Evolutionary conservation across 2,329 filamentous ascomycete genomes (phyloP).

Genomic region (Botrytis tulipae): DNA sequence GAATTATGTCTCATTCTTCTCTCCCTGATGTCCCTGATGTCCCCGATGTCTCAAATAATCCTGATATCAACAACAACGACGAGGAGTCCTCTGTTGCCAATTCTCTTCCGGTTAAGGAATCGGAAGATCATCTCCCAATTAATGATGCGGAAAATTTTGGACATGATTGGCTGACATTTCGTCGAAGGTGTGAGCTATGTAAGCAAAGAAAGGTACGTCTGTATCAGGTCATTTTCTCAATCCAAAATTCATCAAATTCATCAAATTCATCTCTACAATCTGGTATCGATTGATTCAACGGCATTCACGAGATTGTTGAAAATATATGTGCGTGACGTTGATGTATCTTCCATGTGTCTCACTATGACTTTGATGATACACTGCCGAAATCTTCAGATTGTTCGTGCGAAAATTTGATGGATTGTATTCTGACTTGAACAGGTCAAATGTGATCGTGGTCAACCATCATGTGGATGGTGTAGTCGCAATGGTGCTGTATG

Average conservation of each 20-base stretch:
- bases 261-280: neutral
- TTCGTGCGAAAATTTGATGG: neutral
- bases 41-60: slow-evolving; percentile 14
- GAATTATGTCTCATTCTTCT: slow-evolving; percentile 35
- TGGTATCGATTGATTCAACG: neutral
- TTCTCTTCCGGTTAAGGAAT: slow-evolving; percentile 23
- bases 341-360: slow-evolving; percentile 6
- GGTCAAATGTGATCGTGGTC: slow-evolving; percentile 74
- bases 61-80: neutral
- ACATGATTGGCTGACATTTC: slow-evolving; percentile 37
- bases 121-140: slow-evolving; percentile 24
- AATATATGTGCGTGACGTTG: neutral
- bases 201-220: slow-evolving; percentile 71
- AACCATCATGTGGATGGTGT: slow-evolving; percentile 70
- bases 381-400: neutral
- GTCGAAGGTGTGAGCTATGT: slow-evolving; percentile 68
- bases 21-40: slow-evolving; percentile 20
- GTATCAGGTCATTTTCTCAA: neutral
- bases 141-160: slow-evolving; percentile 22
- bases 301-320: neutral
- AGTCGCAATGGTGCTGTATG: slow-evolving; percentile 60
- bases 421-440: slow-evolving; percentile 37
- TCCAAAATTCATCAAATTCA: neutral
- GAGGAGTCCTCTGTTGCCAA: slow-evolving; percentile 22
- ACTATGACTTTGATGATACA: neutral